A percentile compares a stretch with the other conserved stretches of the same genome.
phyloP scores from a whole-genome alignment of 2,329 filamentous ascomycete genomes.

The Ophiostoma pallidulum region DNA sequence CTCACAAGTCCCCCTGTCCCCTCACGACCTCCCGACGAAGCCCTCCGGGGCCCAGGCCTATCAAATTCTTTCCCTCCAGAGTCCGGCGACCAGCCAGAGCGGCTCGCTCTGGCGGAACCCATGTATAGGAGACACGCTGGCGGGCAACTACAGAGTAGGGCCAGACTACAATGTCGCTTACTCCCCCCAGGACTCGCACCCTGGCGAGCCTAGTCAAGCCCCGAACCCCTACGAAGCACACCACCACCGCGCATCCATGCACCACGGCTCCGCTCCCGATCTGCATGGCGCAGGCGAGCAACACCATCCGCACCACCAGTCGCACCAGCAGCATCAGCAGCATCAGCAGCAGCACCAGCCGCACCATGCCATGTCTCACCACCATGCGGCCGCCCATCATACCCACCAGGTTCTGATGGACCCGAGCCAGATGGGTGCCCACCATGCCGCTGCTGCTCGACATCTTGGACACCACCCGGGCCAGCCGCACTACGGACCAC shows the following conservation, averaged over 20 bases:
- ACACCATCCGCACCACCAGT: constrained; percentile 34
- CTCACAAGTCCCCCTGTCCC: constrained; percentile 12
- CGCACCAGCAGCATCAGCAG: too few relatives aligned
- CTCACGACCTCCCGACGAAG: constrained; percentile 29
- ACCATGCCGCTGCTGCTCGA: constrained; percentile 31
- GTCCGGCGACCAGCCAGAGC: constrained; percentile 62
- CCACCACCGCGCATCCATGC: constrained; percentile 28
- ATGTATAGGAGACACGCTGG: constrained; percentile 64
- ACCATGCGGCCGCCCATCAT: constrained; percentile 39
- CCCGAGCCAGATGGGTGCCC: constrained; percentile 43
- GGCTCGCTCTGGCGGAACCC: constrained; percentile 67
- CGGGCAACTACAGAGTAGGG: constrained; percentile 62
- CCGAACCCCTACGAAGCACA: constrained; percentile 51
- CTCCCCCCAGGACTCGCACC: constrained; percentile 56
- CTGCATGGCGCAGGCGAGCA: constrained; percentile 36
- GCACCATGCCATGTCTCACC: constrained; percentile 34
- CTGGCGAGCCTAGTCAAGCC: constrained; percentile 47
- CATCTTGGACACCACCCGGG: constrained; percentile 40
- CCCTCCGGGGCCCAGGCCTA: constrained; percentile 42
- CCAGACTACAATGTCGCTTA: constrained; percentile 67
- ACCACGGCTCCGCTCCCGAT: constrained; percentile 36
- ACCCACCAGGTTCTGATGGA: constrained; percentile 48
- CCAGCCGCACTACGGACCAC: constrained; percentile 42
- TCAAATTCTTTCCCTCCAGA: constrained; percentile 52
- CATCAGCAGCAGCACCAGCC: constrained; percentile 37